Evolutionary conservation across 1,284 basidiomycete genomes (phyloP).

Genomic region (Coniophora puteana): DNA sequence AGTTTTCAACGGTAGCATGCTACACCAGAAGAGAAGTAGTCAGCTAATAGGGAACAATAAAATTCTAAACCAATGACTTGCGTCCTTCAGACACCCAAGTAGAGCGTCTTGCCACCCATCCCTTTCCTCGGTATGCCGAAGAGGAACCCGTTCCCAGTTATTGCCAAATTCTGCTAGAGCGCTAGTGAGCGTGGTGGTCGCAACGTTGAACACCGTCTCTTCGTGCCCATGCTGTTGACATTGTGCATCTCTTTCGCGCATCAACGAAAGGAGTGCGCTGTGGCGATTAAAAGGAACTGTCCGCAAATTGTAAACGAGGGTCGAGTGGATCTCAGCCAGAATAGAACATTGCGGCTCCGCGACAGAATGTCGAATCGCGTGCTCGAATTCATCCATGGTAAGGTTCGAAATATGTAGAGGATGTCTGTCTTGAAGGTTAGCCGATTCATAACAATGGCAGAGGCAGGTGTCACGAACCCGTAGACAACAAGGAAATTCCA

Average conservation of each 20-base stretch:
- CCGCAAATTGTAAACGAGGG: slow-evolving; percentile 84
- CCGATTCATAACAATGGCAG: not conserved
- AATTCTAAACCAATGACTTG: slow-evolving; percentile 36
- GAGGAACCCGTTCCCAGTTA: slow-evolving; percentile 76
- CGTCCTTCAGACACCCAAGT: slow-evolving; percentile 86
- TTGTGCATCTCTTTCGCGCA: slow-evolving; percentile 39
- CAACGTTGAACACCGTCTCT: slow-evolving; percentile 46
- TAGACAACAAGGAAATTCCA: slow-evolving; percentile 95
- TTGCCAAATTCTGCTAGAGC: slow-evolving; percentile 73
- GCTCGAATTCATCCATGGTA: slow-evolving; percentile 91
- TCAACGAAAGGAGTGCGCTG: slow-evolving; percentile 64
- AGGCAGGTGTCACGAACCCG: slow-evolving; percentile 54
- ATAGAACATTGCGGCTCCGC: slow-evolving; percentile 72
- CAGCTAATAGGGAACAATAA: slow-evolving; percentile 3
- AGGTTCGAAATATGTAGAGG: slow-evolving; percentile 88
- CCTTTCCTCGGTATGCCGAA: slow-evolving; percentile 61
- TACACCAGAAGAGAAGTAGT: slow-evolving; percentile 29
- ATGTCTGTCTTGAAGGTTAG: slow-evolving; percentile 47
- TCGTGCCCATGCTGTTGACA: slow-evolving; percentile 31
- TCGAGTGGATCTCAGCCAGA: slow-evolving; percentile 86
- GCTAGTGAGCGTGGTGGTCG: slow-evolving; percentile 52
- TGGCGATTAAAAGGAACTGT: slow-evolving; percentile 73
- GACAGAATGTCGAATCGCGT: slow-evolving; percentile 76
- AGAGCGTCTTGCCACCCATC: slow-evolving; percentile 85
- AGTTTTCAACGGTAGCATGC: slow-evolving; percentile 74